phyloP scores from a whole-genome alignment of 176 grass and related monocot species.

The Triticum urartu region DNA sequence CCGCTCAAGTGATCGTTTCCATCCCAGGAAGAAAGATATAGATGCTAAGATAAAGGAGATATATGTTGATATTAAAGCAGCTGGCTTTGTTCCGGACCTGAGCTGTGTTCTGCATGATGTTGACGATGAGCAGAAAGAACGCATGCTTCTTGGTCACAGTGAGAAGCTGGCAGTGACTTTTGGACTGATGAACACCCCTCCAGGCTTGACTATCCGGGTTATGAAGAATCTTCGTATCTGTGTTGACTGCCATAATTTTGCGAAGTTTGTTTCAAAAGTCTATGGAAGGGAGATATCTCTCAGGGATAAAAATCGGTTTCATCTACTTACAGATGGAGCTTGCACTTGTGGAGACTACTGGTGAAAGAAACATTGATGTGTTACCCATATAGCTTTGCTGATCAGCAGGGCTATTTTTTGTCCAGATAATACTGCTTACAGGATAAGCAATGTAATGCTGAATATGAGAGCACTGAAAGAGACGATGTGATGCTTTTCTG shows the following conservation, averaged over 20 bases:
- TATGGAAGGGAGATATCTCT: conserved; percentile 59
- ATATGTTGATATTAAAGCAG: conserved; percentile 56
- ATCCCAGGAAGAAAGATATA: conserved; percentile 65
- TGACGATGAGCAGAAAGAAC: conserved; percentile 83
- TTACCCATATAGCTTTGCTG: background rate
- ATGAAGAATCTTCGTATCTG: conserved; percentile 88
- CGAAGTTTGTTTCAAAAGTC: conserved; percentile 67
- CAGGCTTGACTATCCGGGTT: conserved; percentile 33
- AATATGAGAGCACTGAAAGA: background rate
- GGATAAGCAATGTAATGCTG: background rate
- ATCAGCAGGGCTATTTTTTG: background rate
- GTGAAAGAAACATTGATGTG: conserved; percentile 34
- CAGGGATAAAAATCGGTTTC: conserved; percentile 76
- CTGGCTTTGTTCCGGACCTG: conserved; percentile 65
- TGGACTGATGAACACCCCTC: conserved; percentile 61
- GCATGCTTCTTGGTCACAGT: conserved; percentile 61
- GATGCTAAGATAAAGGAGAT: conserved; percentile 56
- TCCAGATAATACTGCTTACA: background rate
- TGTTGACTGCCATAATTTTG: conserved; percentile 83
- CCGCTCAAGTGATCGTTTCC: conserved; percentile 49
- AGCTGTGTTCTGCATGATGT: conserved; percentile 85
- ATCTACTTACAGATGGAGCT: conserved; percentile 44
- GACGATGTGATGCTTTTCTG: too few species aligned
- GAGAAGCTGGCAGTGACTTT: conserved; percentile 81
- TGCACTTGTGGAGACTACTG: conserved; percentile 78